Conservation (phyloP, 2,329 filamentous ascomycete species). For the Beauveria brongniartii region DNA sequence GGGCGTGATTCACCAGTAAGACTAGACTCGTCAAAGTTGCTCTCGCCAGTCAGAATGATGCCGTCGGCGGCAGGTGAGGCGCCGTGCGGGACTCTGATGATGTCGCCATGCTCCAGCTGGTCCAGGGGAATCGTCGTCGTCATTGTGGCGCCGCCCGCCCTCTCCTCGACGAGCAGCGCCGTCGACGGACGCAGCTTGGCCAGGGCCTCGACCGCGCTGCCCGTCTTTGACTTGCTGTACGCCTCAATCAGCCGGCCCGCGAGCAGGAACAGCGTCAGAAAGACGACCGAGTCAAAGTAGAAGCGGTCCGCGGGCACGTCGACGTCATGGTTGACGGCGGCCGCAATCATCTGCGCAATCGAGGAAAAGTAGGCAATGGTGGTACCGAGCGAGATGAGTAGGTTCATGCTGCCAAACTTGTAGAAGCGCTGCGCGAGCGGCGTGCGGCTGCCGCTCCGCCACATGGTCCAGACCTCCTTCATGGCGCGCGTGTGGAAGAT, state of each 20-base stretch:
- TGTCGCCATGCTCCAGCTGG: constrained; percentile 65
- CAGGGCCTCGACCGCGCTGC: constrained; percentile 74
- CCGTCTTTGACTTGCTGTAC: constrained; percentile 85
- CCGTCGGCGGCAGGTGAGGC: constrained; percentile 82
- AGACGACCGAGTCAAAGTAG: constrained; percentile 92
- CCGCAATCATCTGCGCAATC: constrained; percentile 64
- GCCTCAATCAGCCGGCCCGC: constrained; percentile 69
- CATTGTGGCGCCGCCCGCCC: constrained; percentile 27
- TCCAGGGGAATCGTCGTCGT: constrained; percentile 49
- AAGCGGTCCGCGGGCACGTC: constrained; percentile 40
- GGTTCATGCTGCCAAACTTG: constrained; percentile 95
- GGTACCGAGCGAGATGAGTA: constrained; percentile 83
- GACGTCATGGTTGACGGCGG: constrained; percentile 38
- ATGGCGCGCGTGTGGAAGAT: constrained; percentile 73
- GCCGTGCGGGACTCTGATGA: constrained; percentile 69
- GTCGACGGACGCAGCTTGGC: constrained; percentile 70
- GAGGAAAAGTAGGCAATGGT: constrained; percentile 82
- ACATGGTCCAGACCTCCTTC: constrained; percentile 71
- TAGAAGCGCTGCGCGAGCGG: constrained; percentile 71
- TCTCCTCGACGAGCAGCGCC: constrained; percentile 57
- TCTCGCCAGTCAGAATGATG: constrained; percentile 51
- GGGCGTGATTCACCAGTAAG: constrained; percentile 71
- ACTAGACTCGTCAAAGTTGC: constrained; percentile 80
- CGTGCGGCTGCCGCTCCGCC: constrained; percentile 66
- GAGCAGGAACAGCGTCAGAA: constrained; percentile 81